Evolutionary conservation across 2,329 filamentous ascomycete species (phyloP).

Genomic region (Simplicillium sp.): DNA sequence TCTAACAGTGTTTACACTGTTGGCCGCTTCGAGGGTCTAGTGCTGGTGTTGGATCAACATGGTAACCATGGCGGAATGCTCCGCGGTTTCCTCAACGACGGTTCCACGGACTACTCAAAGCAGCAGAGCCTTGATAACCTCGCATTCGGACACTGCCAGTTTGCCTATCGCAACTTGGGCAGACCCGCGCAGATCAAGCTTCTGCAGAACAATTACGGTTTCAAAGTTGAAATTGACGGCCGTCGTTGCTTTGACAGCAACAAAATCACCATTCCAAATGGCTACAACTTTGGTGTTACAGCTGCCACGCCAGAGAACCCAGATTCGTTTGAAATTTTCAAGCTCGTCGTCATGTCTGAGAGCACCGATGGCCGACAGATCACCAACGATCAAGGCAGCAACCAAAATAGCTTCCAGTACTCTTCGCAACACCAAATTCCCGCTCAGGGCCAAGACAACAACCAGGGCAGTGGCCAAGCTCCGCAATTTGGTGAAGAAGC

Average conservation of each 20-base stretch:
- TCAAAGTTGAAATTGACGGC: conserved; percentile 76
- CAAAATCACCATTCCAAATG: conserved; percentile 67
- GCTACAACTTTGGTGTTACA: conserved; percentile 79
- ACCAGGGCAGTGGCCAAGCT: conserved; percentile 5
- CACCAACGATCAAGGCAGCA: conserved; percentile 17
- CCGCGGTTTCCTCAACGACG: conserved; percentile 90
- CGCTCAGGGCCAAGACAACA: conserved; percentile 9
- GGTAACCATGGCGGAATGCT: conserved; percentile 70
- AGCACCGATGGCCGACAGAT: conserved; percentile 14
- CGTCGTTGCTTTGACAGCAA: conserved; percentile 73
- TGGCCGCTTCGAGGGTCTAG: conserved; percentile 81
- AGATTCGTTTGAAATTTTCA: conserved; percentile 91
- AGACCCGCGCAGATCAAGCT: conserved; percentile 72
- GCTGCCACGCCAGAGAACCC: conserved; percentile 85
- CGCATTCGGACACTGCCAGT: conserved; percentile 88
- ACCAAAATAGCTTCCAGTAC: conserved; percentile 15
- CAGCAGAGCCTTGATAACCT: conserved; percentile 73
- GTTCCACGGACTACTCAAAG: conserved; percentile 65
- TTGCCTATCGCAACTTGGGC: conserved; percentile 85
- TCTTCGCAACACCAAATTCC: conserved; percentile 14
- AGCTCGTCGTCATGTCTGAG: conserved; percentile 64
- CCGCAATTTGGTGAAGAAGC: conserved; percentile 12
- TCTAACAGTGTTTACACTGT: conserved; percentile 77
- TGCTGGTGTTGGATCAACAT: conserved; percentile 75
- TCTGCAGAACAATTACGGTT: conserved; percentile 49